Percentiles rank a stretch among this genome's conserved stretches.
phyloP scores from a whole-genome alignment of 2,329 filamentous ascomycete species.

The Phyllosticta ampelicida region DNA sequence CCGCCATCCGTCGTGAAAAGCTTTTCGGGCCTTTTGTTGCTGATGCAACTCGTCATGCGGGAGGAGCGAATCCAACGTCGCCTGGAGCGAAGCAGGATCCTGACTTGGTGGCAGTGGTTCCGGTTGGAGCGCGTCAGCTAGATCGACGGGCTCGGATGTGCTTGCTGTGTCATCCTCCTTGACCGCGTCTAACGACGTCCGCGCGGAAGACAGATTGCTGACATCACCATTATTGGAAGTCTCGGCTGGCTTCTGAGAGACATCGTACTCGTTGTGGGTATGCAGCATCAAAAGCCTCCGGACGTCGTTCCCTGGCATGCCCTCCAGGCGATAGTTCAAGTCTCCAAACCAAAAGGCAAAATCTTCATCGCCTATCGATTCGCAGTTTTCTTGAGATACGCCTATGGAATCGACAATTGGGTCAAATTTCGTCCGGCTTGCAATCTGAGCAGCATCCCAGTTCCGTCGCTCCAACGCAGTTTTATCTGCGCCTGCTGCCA shows the following conservation, averaged over 20 bases:
- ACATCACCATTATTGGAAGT: slow-evolving; percentile 17
- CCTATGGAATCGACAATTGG: slow-evolving; percentile 58
- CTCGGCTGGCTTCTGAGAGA: background rate
- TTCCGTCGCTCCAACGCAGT: slow-evolving; percentile 70
- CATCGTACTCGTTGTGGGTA: slow-evolving; percentile 64
- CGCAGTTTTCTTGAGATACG: slow-evolving; percentile 45
- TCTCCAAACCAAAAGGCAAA: slow-evolving; percentile 96
- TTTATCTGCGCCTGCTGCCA: slow-evolving; percentile 77
- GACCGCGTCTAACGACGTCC: background rate
- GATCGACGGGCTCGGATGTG: slow-evolving; percentile 1
- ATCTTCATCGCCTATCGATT: slow-evolving; percentile 76
- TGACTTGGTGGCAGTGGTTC: slow-evolving; percentile 39
- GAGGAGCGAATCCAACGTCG: slow-evolving; percentile 75
- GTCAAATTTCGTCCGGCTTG: slow-evolving; percentile 65
- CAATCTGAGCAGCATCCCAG: slow-evolving; percentile 79
- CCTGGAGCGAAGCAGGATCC: slow-evolving; percentile 78
- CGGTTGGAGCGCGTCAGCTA: slow-evolving; percentile 9
- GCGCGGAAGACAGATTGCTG: slow-evolving; percentile 7
- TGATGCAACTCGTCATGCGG: slow-evolving; percentile 78
- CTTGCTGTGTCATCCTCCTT: background rate
- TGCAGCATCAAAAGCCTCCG: slow-evolving; percentile 74
- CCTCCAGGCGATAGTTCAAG: slow-evolving; percentile 85
- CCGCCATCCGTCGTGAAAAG: slow-evolving; percentile 83
- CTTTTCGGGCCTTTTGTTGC: slow-evolving; percentile 63
- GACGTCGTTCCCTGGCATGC: slow-evolving; percentile 82